A percentile compares a stretch with the other conserved stretches of the same genome.
These are phyloP conservation scores for Coleophoma cylindrospora DNA, from an alignment of 2,329 filamentous ascomycete species.

Conservation along the genomic window DNA sequence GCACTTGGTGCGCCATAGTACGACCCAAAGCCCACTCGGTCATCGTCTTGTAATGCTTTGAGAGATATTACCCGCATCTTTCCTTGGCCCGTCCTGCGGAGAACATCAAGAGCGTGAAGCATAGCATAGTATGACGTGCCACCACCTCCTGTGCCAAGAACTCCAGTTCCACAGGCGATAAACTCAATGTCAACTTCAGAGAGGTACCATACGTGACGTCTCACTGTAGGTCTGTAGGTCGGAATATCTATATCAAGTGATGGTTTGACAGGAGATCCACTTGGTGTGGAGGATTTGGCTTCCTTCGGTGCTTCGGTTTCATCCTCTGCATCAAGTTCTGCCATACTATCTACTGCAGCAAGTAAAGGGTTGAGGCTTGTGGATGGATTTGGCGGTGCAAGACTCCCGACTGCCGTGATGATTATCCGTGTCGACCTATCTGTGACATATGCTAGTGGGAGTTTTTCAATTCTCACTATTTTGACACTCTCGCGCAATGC, in stretches of 20 bases:
- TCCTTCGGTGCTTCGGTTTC: constrained; percentile 1
- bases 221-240: constrained; percentile 27
- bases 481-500: constrained; percentile 27
- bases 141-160: constrained; percentile 34
- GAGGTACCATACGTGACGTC: constrained; percentile 28
- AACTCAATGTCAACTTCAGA: constrained; percentile 31
- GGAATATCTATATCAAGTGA: constrained; percentile 21
- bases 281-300: constrained; percentile 1
- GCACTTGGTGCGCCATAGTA: constrained; percentile 40
- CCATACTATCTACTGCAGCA: neutral
- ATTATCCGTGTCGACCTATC: constrained; percentile 16
- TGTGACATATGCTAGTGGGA: constrained; percentile 17
- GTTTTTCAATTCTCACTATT: constrained; percentile 40
- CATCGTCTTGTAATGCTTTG: constrained; percentile 15
- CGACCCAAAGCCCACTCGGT: constrained; percentile 35
- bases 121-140: constrained; percentile 33
- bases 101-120: constrained; percentile 32
- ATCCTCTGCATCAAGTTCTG: neutral
- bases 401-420: constrained; percentile 14
- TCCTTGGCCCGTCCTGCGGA: constrained; percentile 27
- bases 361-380: neutral
- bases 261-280: constrained; percentile 8
- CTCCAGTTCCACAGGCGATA: constrained; percentile 30
- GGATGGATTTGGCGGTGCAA: neutral
- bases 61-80: constrained; percentile 34